phyloP scores from a whole-genome alignment of 2,329 filamentous ascomycete genomes.

The Pseudogymnoascus sp. region DNA sequence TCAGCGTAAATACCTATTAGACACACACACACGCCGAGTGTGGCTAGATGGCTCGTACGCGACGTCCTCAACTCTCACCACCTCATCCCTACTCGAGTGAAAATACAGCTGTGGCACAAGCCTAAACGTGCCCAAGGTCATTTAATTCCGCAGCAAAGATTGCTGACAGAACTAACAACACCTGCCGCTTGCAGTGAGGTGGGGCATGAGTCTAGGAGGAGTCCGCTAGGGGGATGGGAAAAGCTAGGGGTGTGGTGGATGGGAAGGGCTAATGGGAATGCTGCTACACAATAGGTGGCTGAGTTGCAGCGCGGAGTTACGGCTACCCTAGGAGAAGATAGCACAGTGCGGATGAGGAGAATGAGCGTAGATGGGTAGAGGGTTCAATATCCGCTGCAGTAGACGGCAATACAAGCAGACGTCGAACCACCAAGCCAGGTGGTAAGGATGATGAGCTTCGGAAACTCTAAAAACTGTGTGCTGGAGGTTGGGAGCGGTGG shows the following conservation, averaged over 20 bases:
- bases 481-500: not conserved
- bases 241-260: not conserved
- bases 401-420: not conserved
- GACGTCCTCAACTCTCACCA: not conserved
- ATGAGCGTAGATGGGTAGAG: not conserved
- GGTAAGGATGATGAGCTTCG: not conserved
- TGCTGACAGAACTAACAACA: not conserved
- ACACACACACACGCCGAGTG: no score
- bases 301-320: conserved; percentile 13
- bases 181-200: conserved; percentile 5
- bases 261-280: conserved; percentile 7
- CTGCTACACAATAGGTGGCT: conserved; percentile 15
- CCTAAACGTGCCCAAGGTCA: not conserved
- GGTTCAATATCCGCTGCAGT: not conserved
- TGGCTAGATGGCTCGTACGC: no score
- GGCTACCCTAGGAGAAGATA: conserved; percentile 10
- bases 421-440: not conserved
- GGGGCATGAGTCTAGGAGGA: not conserved
- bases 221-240: conserved; percentile 9
- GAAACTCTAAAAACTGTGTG: not conserved
- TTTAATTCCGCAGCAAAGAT: not conserved
- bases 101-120: not conserved
- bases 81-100: not conserved
- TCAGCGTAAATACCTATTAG: no score
- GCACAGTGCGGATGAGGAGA: not conserved